Evolutionary conservation across 139 green algal genomes (phyloP).

Genomic region (Raphidocelis subcapitata): DNA sequence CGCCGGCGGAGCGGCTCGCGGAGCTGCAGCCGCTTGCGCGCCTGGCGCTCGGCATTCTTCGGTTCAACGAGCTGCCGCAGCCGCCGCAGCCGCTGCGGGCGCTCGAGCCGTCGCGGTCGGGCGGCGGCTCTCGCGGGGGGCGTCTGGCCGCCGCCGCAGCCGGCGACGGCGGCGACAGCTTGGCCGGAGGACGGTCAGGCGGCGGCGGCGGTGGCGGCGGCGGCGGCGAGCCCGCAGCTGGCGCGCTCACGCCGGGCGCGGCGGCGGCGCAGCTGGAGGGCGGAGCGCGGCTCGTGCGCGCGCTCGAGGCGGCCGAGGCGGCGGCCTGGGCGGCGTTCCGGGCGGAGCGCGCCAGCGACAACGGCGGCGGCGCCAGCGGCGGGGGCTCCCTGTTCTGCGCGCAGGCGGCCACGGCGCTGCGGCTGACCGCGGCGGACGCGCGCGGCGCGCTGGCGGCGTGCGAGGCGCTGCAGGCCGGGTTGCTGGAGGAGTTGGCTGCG

Average conservation of each 20-base stretch:
- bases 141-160: slow-evolving; percentile 32
- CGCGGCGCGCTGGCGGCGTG: slow-evolving; percentile 5
- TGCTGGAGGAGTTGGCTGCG: background rate
- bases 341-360: too few relatives aligned
- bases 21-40: slow-evolving; percentile 54
- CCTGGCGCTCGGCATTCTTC: slow-evolving; percentile 59
- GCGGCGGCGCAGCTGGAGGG: background rate
- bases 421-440: background rate
- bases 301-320: background rate
- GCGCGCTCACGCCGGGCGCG: too few relatives aligned
- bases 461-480: background rate
- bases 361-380: background rate
- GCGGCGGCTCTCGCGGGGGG: background rate
- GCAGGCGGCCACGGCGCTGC: slow-evolving; percentile 6
- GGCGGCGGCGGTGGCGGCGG: background rate
- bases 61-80: slow-evolving; percentile 51
- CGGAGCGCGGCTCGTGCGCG: background rate
- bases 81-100: slow-evolving; percentile 4
- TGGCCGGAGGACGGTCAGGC: slow-evolving; percentile 35
- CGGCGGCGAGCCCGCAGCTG: slow-evolving; percentile 16
- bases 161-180: slow-evolving; percentile 21
- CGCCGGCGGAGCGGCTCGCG: slow-evolving; percentile 35
- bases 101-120: background rate
- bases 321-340: too few relatives aligned
- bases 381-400: slow-evolving; percentile 12